A percentile compares a stretch with the other conserved stretches of the same genome.
Evolutionary conservation across 495 filamentous ascomycete genomes (phyloP).

Genomic region (Collariella sp.): DNA sequence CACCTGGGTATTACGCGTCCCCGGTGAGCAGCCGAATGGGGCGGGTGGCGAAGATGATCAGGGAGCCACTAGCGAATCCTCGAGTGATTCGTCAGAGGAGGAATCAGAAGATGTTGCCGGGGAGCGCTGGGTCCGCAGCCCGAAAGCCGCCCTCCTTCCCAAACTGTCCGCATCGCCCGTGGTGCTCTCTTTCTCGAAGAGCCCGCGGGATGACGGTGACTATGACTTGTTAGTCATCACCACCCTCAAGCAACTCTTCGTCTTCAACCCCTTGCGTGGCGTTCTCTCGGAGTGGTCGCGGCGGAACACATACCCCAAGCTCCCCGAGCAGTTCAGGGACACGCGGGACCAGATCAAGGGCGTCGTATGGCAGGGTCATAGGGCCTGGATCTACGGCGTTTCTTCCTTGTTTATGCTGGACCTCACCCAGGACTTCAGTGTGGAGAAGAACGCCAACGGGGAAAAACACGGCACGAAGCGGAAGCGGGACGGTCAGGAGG

Average conservation of each 20-base stretch:
- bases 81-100: constrained; percentile 26
- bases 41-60: constrained; percentile 16
- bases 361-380: constrained; percentile 69
- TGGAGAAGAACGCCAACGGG: constrained; percentile 14
- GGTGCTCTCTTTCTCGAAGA: constrained; percentile 56
- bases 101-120: constrained; percentile 25
- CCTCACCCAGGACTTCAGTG: constrained; percentile 58
- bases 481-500: constrained; percentile 41
- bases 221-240: constrained; percentile 68
- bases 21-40: constrained; percentile 27
- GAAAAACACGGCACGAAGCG: constrained; percentile 43
- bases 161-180: constrained; percentile 55
- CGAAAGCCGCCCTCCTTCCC: constrained; percentile 60
- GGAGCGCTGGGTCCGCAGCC: constrained; percentile 59
- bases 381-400: constrained; percentile 79
- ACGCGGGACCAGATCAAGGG: constrained; percentile 73
- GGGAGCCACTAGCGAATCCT: constrained; percentile 23
- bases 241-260: constrained; percentile 61
- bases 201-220: constrained; percentile 24
- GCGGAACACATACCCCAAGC: constrained; percentile 62
- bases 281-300: constrained; percentile 76
- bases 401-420: constrained; percentile 93
- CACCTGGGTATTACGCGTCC: constrained; percentile 63
- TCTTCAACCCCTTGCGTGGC: constrained; percentile 69
- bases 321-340: constrained; percentile 62